phyloP scores from a whole-genome alignment of 1,284 basidiomycete species.

The Ganoderma leucocontextum region DNA sequence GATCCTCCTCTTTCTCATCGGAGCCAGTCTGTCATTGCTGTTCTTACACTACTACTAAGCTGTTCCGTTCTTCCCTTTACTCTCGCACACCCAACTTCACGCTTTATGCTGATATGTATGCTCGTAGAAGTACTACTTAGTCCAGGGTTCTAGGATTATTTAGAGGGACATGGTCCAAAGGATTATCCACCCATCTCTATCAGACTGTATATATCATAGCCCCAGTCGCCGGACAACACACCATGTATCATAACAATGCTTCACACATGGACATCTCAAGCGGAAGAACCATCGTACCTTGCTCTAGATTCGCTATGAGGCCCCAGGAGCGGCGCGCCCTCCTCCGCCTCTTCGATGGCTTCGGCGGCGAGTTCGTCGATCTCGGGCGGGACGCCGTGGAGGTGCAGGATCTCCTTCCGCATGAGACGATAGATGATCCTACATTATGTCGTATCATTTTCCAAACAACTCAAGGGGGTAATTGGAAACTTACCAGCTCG shows the following conservation, averaged over 20 bases:
- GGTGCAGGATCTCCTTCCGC: conserved; percentile 63
- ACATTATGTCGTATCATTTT: background rate
- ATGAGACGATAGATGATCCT: conserved; percentile 74
- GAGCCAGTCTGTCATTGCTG: conserved; percentile 84
- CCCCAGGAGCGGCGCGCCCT: conserved; percentile 66
- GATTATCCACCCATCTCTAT: conserved; percentile 26
- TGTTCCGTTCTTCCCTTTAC: background rate
- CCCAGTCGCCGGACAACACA: conserved; percentile 6
- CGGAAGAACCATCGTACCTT: conserved; percentile 29
- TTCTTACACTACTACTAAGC: conserved; percentile 86
- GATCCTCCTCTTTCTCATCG: conserved; percentile 86
- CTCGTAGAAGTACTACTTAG: conserved; percentile 15
- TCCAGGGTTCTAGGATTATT: conserved; percentile 21
- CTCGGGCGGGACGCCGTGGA: conserved; percentile 58
- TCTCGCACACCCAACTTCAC: background rate
- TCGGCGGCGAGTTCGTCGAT: conserved; percentile 66
- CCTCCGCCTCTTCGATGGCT: conserved; percentile 68
- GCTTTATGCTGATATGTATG: conserved; percentile 15
- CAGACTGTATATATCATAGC: conserved; percentile 32
- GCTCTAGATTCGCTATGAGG: conserved; percentile 40
- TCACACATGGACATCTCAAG: conserved; percentile 27
- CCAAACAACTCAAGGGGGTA: conserved; percentile 3
- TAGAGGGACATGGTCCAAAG: conserved; percentile 27
- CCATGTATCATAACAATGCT: conserved; percentile 28
- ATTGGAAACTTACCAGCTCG: conserved; percentile 66